phyloP scores from a whole-genome alignment of 345 rosid species.

The Mallotus nudiflorus region DNA sequence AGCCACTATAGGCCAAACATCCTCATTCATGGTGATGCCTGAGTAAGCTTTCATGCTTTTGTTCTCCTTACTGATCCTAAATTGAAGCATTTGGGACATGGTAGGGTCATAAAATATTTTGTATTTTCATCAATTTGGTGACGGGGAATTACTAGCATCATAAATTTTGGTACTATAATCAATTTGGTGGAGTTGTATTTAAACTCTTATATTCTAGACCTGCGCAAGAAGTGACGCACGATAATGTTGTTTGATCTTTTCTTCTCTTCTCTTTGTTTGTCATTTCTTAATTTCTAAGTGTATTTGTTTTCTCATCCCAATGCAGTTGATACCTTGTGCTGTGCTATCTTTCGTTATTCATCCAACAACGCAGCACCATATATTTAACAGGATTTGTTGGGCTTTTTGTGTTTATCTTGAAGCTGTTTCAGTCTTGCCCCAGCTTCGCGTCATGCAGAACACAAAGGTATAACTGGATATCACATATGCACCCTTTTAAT shows the following conservation, averaged over 20 bases:
- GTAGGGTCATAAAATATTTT: background rate
- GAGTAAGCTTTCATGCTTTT: too few species aligned
- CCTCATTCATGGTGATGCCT: background rate
- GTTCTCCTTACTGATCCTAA: background rate
- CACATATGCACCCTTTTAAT: background rate
- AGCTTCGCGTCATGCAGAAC: slow-evolving; percentile 37
- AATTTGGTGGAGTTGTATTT: background rate
- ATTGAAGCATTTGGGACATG: background rate
- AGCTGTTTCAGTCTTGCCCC: slow-evolving; percentile 35
- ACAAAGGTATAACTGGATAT: slow-evolving; percentile 19
- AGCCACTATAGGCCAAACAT: background rate
- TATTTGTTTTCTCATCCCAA: background rate
- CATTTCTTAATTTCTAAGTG: background rate
- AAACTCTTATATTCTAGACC: background rate
- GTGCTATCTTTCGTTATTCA: slow-evolving; percentile 27
- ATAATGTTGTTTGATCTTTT: background rate
- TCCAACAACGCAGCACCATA: slow-evolving; percentile 24
- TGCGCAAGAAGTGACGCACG: background rate
- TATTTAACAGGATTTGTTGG: slow-evolving; percentile 30
- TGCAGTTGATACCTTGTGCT: slow-evolving; percentile 32
- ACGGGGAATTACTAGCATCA: background rate
- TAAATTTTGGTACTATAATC: background rate
- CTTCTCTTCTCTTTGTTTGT: background rate
- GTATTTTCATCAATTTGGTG: too few species aligned
- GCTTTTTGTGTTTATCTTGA: slow-evolving; percentile 37